Percentiles rank a stretch among this genome's conserved stretches.
phyloP scores from a whole-genome alignment of 192 early-diverging fungal genomes.

The Diversispora epigaea region DNA sequence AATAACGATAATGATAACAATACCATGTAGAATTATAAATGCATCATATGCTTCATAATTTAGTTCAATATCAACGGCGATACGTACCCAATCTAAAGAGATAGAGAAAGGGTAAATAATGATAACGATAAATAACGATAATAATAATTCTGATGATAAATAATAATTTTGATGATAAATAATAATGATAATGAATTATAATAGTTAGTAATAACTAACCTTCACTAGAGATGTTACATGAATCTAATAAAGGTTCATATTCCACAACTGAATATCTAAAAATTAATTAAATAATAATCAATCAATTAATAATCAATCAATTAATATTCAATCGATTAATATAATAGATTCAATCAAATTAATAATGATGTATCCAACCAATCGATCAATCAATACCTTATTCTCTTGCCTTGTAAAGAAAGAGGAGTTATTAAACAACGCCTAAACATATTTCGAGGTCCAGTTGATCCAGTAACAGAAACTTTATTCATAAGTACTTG shows the following conservation, averaged over 20 bases:
- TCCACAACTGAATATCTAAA: slow-evolving; percentile 87
- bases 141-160: slow-evolving; percentile 37
- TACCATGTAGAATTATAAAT: slow-evolving; percentile 90
- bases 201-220: slow-evolving; percentile 36
- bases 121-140: neutral
- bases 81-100: slow-evolving; percentile 95
- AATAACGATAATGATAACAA: neutral
- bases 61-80: slow-evolving; percentile 92
- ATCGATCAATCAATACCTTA: slow-evolving; percentile 44
- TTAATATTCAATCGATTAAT: neutral
- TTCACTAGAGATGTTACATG: slow-evolving; percentile 87
- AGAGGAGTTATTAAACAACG: slow-evolving; percentile 77
- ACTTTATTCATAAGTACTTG: neutral
- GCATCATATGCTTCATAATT: slow-evolving; percentile 93
- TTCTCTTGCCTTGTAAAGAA: slow-evolving; percentile 87
- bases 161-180: neutral
- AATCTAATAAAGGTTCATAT: slow-evolving; percentile 94
- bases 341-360: too few species aligned
- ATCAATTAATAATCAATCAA: neutral
- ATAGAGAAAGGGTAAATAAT: too few species aligned
- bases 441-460: slow-evolving; percentile 14
- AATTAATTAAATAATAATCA: neutral
- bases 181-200: neutral
- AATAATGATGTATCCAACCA: neutral
- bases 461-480: neutral